Base-by-base conservation (phyloP, 805 yeast genomes). In the Saccharomycopsis sp. region DNA sequence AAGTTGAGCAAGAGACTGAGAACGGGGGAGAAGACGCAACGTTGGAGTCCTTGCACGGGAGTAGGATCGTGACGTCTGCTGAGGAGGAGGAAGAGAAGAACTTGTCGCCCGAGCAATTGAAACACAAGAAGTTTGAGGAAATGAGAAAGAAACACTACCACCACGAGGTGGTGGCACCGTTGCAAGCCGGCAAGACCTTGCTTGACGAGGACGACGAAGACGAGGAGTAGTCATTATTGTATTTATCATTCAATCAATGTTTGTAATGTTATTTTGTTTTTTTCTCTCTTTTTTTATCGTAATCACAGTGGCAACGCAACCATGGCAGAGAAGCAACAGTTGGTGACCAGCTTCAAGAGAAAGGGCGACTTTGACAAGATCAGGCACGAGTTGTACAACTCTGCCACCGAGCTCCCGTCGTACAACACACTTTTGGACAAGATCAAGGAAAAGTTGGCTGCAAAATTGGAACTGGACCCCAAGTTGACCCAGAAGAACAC, bases 91-190 rank as follows among this genome's bases (percentile, higher is more conserved):
- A 34, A 45, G 36, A 53, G 52, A 18, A 13, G 6, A 48, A 46
- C 20, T 32, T 37, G 16, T 20, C 32, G 25, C 32, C 30, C 8
- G 57, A 52, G 16, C 45, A 71, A 50, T 80, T 73, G 41, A 76
- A 71, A 51, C 89, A 80, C 54, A 68, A 60, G 45, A 60, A 66
- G 46, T 87, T 87, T 53, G 94, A 83, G 58, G 81, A 80, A 51
- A 67, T 76, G 71, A 73, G 95, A 55, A 85, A 83, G 54, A 64
- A 71, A 43, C 95, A 87, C 59, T 86, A 86, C 58, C 84, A 80
- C 52, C 60, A 60, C 26, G 71, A 66, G 4, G 66, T 79, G 30
- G 65, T 63, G 34, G 65, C 64, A 29, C 65, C 65, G 0, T 53
- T 69, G 30, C 59, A 57, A 22, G 50, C 54, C 18, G 52, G 39